phyloP scores from a whole-genome alignment of 306 rosid species.

The Rosa chinensis region DNA sequence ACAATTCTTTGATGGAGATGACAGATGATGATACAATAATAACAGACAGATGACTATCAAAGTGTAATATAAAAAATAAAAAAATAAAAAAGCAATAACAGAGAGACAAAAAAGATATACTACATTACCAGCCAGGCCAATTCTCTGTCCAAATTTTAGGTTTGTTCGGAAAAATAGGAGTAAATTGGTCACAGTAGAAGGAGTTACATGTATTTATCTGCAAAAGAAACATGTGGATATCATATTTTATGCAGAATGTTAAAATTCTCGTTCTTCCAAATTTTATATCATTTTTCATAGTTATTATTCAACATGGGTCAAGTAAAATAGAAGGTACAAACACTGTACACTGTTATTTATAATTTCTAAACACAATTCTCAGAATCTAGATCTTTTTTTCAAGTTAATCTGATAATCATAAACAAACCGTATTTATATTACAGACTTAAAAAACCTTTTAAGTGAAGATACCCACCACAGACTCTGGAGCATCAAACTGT shows the following conservation, averaged over 20 bases:
- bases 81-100: not conserved
- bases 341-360: not conserved
- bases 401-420: not conserved
- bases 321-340: not conserved
- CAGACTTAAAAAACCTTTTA: not conserved
- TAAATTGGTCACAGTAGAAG: constrained; percentile 88
- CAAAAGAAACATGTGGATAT: constrained; percentile 29
- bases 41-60: not conserved
- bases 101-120: constrained; percentile 18
- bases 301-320: not conserved
- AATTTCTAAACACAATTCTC: not conserved
- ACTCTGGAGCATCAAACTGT: constrained; percentile 92
- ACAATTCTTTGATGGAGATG: not conserved
- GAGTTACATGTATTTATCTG: constrained; percentile 94
- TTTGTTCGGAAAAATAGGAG: constrained; percentile 74
- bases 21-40: not conserved
- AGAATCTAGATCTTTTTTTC: constrained; percentile 12
- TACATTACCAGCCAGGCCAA: constrained; percentile 95
- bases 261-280: constrained; percentile 13
- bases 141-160: constrained; percentile 98
- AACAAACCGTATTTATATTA: not conserved
- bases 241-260: constrained; percentile 12
- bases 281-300: not conserved
- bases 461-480: constrained; percentile 62
- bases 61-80: constrained; percentile 10